Evolutionary conservation across 2,329 filamentous ascomycete species (phyloP).

Genomic region (Blastomyces gilchristii): DNA sequence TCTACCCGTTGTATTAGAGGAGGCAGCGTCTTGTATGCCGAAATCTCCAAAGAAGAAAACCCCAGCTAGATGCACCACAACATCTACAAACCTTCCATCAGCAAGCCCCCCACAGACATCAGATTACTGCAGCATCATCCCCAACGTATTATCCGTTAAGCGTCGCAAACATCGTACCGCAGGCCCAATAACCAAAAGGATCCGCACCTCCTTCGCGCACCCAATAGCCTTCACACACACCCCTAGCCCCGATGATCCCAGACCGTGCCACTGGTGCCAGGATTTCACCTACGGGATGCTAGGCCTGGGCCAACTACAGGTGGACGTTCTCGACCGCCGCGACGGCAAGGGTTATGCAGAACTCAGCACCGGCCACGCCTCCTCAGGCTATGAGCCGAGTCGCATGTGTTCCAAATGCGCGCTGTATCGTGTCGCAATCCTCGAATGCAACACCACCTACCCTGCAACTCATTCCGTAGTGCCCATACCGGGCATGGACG

Average conservation of each 20-base stretch:
- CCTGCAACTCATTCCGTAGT: slow-evolving; percentile 21
- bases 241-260: slow-evolving; percentile 10
- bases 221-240: slow-evolving; percentile 32
- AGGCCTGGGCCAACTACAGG: slow-evolving; percentile 27
- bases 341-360: slow-evolving; percentile 32
- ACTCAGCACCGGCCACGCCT: slow-evolving; percentile 29
- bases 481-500: slow-evolving; percentile 17
- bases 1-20: background rate
- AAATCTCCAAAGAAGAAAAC: too few species aligned
- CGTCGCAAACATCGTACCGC: background rate
- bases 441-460: slow-evolving; percentile 23
- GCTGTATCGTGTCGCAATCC: slow-evolving; percentile 24
- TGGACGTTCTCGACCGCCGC: slow-evolving; percentile 28
- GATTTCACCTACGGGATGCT: slow-evolving; percentile 32
- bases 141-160: slow-evolving; percentile 5
- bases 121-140: slow-evolving; percentile 7
- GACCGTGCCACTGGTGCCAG: slow-evolving; percentile 34
- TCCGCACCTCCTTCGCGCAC: slow-evolving; percentile 32
- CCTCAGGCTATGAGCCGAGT: slow-evolving; percentile 24
- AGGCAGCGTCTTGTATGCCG: too few species aligned
- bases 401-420: slow-evolving; percentile 33
- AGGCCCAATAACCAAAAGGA: slow-evolving; percentile 13
- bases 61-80: background rate
- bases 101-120: background rate
- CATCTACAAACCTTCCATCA: background rate